These are phyloP conservation scores for Corniculantispora saksenae DNA, from an alignment of 2,329 filamentous ascomycete genomes.

Conservation along the genomic window DNA sequence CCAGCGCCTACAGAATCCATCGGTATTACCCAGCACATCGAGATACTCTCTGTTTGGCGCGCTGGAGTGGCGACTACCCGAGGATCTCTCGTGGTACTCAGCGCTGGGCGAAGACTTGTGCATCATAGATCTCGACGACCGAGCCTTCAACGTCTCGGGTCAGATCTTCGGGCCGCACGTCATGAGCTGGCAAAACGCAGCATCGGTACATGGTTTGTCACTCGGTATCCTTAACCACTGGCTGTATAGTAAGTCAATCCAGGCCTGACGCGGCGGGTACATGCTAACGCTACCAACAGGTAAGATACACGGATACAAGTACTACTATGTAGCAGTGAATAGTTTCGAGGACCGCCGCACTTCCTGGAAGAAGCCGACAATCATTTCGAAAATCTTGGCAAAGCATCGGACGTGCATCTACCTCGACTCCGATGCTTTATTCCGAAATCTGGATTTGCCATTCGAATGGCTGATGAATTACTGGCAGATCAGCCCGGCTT, in stretches of 20 bases:
- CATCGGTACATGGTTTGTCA: conserved; percentile 38
- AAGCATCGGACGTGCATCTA: conserved; percentile 46
- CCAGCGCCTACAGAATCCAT: conserved; percentile 34
- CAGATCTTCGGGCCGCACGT: conserved; percentile 36
- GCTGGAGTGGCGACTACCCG: conserved; percentile 34
- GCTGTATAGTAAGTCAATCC: conserved; percentile 38
- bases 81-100: conserved; percentile 33
- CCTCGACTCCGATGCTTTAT: conserved; percentile 48
- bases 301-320: conserved; percentile 49
- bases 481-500: conserved; percentile 42
- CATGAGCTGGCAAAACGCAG: conserved; percentile 39
- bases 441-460: conserved; percentile 44
- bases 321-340: conserved; percentile 45
- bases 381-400: conserved; percentile 44
- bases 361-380: conserved; percentile 48
- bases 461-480: conserved; percentile 51
- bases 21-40: conserved; percentile 28
- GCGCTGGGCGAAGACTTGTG: conserved; percentile 41
- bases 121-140: conserved; percentile 49
- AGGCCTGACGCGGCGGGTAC: no score
- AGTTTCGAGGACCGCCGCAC: conserved; percentile 42
- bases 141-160: conserved; percentile 37
- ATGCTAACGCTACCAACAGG: conserved; percentile 28
- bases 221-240: conserved; percentile 47
- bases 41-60: conserved; percentile 35